phyloP scores from a whole-genome alignment of 257 asterid genomes.

The Plantago major region DNA sequence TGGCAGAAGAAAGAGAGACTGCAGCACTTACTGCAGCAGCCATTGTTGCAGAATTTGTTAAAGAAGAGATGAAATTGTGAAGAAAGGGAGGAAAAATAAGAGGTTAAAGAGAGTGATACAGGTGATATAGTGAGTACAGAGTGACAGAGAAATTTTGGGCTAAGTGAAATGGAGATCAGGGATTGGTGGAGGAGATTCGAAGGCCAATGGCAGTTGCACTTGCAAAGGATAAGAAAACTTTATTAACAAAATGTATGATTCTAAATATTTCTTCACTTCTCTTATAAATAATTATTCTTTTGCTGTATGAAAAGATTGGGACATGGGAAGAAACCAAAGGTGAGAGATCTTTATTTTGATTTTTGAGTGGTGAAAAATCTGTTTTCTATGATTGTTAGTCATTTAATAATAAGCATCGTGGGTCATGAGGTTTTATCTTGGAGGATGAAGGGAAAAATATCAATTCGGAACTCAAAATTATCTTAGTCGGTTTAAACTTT shows the following conservation, averaged over 20 bases:
- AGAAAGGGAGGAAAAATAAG: constrained; percentile 8
- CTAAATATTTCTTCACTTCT: constrained; percentile 4
- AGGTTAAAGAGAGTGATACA: constrained; percentile 9
- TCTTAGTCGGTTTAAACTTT: too few relatives aligned
- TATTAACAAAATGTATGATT: constrained; percentile 10
- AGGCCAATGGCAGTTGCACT: constrained; percentile 32
- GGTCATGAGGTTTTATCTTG: too few relatives aligned
- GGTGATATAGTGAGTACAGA: constrained; percentile 12
- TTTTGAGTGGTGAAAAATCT: too few relatives aligned
- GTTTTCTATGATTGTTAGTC: too few relatives aligned
- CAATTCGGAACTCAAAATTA: too few relatives aligned
- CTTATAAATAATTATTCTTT: too few relatives aligned
- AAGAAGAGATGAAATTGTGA: not conserved
- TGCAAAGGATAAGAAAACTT: constrained; percentile 33
- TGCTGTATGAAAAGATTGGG: too few relatives aligned
- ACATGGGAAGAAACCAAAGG: too few relatives aligned
- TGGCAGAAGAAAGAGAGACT: constrained; percentile 78
- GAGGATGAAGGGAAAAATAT: too few relatives aligned
- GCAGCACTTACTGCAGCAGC: constrained; percentile 96
- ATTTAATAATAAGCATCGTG: too few relatives aligned
- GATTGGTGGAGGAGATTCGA: constrained; percentile 53
- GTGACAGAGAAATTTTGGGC: constrained; percentile 17
- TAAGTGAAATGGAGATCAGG: constrained; percentile 21
- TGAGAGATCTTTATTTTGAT: too few relatives aligned
- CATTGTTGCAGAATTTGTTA: constrained; percentile 34